Base-by-base conservation (phyloP, 805 yeast species). In the Yarrowia porcina region DNA sequence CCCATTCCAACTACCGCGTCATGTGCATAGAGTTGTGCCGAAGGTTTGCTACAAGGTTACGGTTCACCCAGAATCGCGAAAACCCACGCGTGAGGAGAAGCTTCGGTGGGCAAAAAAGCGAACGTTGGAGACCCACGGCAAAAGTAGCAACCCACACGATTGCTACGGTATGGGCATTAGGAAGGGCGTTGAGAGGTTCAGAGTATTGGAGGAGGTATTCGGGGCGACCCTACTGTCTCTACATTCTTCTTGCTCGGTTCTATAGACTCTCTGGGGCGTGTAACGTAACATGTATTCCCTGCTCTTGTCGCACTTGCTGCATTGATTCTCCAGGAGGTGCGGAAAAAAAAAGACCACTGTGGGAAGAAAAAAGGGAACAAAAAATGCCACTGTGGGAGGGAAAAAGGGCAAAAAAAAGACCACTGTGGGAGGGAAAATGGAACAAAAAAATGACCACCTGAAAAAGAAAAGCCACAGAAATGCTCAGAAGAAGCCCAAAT, bases 1-100 rank as follows among this genome's bases (percentile, higher is more conserved):
- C 52, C 57, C 57, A 49, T 49, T 49, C 57, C 57, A 49, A 49
- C 57, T 49, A 49, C 57, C 41, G 57, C 57, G 41, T 49, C 57
- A 23, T 21, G 41, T 49, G 57, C 57, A 49, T 32, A 49, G 21
- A 32, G 28, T 23, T 49, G 20, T 25, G 28, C 12, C 15, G 21
- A 33, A 25, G 28, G 57, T 49, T 49, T 49, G 41, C 2, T 1
- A 11, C 12, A 33, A 33, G 21, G 57, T 32, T 49, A 18, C 17
- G 35, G 41, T 32, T 49, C 23, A 1, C 21, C 42, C 23, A 33
- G 57, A 49, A 49, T 49, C 57, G 41, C 57, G 57, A 49, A 49
- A 49, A 49, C 41, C 41, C 41, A 49, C 57, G 57, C 57, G 57
- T 49, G 41, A 49, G 57, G 57, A 49, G 57, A 49, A 49, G 41